Conservation (phyloP, 352 stramenopile species). For the Globisporangium paroecandrum region DNA sequence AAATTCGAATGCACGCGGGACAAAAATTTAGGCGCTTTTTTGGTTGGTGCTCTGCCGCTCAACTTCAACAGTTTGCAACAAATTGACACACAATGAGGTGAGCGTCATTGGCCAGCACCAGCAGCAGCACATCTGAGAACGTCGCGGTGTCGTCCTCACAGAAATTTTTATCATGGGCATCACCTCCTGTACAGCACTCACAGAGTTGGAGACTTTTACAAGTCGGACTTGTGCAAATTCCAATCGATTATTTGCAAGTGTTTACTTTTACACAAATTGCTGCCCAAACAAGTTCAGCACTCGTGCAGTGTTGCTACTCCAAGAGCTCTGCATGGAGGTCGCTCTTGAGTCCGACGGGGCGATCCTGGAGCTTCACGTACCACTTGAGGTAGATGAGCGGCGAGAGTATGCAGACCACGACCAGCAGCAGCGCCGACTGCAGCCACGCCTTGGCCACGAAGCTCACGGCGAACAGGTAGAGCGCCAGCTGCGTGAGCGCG, state of each 20-base stretch:
- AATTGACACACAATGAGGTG: not conserved
- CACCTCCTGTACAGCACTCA: not conserved
- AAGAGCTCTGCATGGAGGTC: constrained; percentile 49
- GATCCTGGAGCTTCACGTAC: constrained; percentile 65
- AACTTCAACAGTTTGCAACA: not conserved
- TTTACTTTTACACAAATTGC: no score
- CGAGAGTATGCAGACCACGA: constrained; percentile 33
- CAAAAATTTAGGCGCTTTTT: not conserved
- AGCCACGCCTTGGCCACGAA: constrained; percentile 58
- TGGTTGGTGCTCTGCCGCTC: not conserved
- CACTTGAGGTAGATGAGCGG: constrained; percentile 76
- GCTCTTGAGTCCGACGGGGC: constrained; percentile 44
- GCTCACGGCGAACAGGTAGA: constrained; percentile 70
- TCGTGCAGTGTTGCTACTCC: constrained; percentile 3
- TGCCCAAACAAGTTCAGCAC: not conserved
- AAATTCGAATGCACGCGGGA: not conserved
- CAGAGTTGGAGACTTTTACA: not conserved
- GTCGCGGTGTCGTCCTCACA: not conserved
- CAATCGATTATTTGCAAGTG: no score
- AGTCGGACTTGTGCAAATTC: not conserved
- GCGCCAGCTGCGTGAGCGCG: constrained; percentile 46
- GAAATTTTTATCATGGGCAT: not conserved
- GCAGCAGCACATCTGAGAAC: not conserved
- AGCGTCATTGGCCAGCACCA: not conserved
- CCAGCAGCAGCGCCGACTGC: constrained; percentile 45